phyloP scores from a whole-genome alignment of 345 rosid species.

The Eucalyptus rudis region DNA sequence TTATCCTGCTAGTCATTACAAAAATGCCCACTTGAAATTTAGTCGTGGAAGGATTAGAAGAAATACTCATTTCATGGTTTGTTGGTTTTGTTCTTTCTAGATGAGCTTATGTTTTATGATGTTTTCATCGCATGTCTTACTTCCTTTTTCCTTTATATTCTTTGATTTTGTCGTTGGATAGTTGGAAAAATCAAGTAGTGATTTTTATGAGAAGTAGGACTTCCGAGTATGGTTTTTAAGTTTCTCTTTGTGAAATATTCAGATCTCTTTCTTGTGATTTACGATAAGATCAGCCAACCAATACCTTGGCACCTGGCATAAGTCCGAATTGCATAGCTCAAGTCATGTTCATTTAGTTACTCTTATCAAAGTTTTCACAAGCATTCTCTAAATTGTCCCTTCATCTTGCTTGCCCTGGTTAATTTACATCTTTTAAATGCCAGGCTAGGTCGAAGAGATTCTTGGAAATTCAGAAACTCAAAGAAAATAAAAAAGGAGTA shows the following conservation, averaged over 20 bases:
- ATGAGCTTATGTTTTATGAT: background rate
- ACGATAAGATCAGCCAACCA: background rate
- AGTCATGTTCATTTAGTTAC: background rate
- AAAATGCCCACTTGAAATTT: background rate
- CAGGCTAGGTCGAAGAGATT: slow-evolving; percentile 97
- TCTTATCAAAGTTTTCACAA: background rate
- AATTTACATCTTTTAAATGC: background rate
- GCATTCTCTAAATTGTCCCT: background rate
- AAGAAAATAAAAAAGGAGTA: slow-evolving; percentile 77
- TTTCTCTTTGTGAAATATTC: background rate
- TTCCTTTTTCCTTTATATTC: background rate
- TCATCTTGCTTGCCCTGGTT: background rate
- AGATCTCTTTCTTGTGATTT: background rate
- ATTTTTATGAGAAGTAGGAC: background rate
- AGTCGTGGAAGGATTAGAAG: background rate
- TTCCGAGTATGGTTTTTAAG: background rate
- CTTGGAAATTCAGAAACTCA: slow-evolving; percentile 88
- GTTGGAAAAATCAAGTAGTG: background rate
- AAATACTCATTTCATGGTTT: background rate
- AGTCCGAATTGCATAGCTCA: background rate
- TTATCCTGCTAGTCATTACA: background rate
- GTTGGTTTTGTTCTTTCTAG: background rate
- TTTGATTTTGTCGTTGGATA: background rate
- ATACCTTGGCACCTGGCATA: background rate
- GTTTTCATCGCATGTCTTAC: background rate